These are phyloP conservation scores for Candida sp. DNA, from an alignment of 1,139 yeast genomes.

Conservation along the genomic window DNA sequence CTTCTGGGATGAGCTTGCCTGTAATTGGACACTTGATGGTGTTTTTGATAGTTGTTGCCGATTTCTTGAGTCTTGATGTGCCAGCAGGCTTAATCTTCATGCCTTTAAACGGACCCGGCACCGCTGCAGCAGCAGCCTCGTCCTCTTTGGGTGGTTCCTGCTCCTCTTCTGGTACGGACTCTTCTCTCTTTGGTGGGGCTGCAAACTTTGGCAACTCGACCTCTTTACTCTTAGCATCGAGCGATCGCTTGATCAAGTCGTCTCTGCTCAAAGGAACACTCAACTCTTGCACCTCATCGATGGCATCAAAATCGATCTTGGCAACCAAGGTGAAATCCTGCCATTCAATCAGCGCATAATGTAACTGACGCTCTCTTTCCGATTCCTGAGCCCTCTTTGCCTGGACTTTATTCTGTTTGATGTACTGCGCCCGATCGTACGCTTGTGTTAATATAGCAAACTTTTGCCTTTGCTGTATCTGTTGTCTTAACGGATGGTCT, in stretches of 20 bases:
- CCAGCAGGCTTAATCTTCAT: constrained; percentile 76
- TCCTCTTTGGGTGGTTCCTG: constrained; percentile 8
- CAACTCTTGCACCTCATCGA: constrained; percentile 65
- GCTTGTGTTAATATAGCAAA: constrained; percentile 49
- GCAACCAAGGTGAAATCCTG: constrained; percentile 77
- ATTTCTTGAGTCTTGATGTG: constrained; percentile 55
- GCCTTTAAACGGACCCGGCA: constrained; percentile 35
- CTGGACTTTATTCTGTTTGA: constrained; percentile 35
- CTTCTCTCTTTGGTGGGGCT: constrained; percentile 1
- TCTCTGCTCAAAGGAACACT: constrained; percentile 64
- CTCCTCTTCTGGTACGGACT: constrained; percentile 14
- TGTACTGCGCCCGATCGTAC: constrained; percentile 61
- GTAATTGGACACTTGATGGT: constrained; percentile 76
- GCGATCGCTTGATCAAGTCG: constrained; percentile 64
- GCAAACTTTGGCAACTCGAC: constrained; percentile 15
- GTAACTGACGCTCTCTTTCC: constrained; percentile 36
- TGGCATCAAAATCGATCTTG: constrained; percentile 66
- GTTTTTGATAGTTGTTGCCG: constrained; percentile 27
- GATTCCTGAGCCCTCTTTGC: constrained; percentile 39
- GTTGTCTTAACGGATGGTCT: constrained; percentile 9
- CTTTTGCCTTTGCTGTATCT: constrained; percentile 6
- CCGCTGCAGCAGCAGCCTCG: constrained; percentile 20
- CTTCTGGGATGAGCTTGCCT: constrained; percentile 69
- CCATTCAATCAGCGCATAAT: constrained; percentile 88
- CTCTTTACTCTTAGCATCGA: constrained; percentile 42